Percentiles rank a stretch among this genome's conserved stretches.
Evolutionary conservation across 176 grass and related monocot genomes (phyloP).

Genomic region (Aechmea fasciata): DNA sequence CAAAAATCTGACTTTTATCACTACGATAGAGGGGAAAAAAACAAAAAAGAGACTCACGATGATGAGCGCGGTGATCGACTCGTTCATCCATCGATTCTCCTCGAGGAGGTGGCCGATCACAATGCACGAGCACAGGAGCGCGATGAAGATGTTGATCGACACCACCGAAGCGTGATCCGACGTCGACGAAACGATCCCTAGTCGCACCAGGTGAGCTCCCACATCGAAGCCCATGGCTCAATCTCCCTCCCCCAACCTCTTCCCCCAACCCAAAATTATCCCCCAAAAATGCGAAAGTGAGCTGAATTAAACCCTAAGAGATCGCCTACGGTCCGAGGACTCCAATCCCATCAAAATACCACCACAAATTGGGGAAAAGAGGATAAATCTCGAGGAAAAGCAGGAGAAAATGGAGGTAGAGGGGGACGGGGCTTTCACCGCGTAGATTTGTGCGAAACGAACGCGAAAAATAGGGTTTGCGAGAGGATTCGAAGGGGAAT

Average conservation of each 20-base stretch:
- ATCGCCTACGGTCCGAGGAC: background rate
- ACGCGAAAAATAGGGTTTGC: background rate
- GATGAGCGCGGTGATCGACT: conserved; percentile 82
- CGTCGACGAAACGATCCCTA: conserved; percentile 40
- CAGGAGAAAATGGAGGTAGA: background rate
- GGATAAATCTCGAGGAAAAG: background rate
- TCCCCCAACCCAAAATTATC: background rate
- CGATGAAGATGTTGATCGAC: conserved; percentile 85
- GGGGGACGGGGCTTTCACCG: background rate
- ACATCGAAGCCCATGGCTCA: conserved; percentile 44
- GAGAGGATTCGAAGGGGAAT: background rate
- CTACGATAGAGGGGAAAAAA: background rate
- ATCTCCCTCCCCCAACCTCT: too few relatives aligned
- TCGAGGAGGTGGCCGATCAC: conserved; percentile 91
- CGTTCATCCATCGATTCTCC: conserved; percentile 90
- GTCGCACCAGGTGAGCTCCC: conserved; percentile 34
- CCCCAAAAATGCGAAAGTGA: background rate
- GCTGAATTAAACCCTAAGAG: background rate
- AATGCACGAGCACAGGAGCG: conserved; percentile 82
- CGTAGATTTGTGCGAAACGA: too few relatives aligned
- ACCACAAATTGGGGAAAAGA: background rate
- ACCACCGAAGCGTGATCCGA: conserved; percentile 86
- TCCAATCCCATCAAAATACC: background rate
- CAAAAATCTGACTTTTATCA: background rate
- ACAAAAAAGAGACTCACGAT: conserved; percentile 36